Percentiles rank a stretch among this genome's conserved stretches.
These are phyloP conservation scores for Fusarium redolens DNA, from an alignment of 2,329 filamentous ascomycete species.

Conservation along the genomic window DNA sequence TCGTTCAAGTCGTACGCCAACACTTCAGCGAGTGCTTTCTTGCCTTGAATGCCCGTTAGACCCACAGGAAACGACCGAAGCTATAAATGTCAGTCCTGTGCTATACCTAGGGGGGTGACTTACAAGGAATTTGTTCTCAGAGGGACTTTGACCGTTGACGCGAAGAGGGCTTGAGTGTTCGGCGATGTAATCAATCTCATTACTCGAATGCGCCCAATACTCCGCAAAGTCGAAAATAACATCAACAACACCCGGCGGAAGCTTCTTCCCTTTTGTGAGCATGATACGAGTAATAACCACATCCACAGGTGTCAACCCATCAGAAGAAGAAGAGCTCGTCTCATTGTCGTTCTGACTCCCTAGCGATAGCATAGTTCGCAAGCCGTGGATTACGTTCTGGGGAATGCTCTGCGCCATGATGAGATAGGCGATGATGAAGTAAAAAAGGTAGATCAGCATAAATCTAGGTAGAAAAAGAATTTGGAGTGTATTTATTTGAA, in stretches of 20 bases:
- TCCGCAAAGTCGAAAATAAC: constrained; percentile 68
- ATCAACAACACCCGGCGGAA: constrained; percentile 68
- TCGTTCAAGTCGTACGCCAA: constrained; percentile 47
- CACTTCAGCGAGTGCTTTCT: constrained; percentile 43
- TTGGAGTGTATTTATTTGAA: not conserved
- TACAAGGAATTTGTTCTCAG: constrained; percentile 51
- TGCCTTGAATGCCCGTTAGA: constrained; percentile 45
- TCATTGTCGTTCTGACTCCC: not conserved
- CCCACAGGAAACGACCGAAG: constrained; percentile 55
- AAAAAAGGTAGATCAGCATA: constrained; percentile 32
- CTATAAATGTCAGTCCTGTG: constrained; percentile 36
- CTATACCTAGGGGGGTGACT: constrained; percentile 9
- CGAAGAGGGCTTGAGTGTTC: constrained; percentile 38
- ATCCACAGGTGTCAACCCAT: constrained; percentile 58
- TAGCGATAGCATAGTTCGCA: constrained; percentile 25
- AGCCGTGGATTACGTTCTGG: constrained; percentile 29
- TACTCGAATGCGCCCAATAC: constrained; percentile 68
- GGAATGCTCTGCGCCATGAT: constrained; percentile 47
- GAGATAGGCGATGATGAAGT: constrained; percentile 25
- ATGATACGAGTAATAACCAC: constrained; percentile 61
- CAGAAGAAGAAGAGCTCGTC: not conserved
- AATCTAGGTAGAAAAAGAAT: not conserved
- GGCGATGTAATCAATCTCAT: constrained; percentile 45
- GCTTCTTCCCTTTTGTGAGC: constrained; percentile 54
- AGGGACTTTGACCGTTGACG: constrained; percentile 38